phyloP scores from a whole-genome alignment of 345 rosid species.

The Eucalyptus guilfoylei region DNA sequence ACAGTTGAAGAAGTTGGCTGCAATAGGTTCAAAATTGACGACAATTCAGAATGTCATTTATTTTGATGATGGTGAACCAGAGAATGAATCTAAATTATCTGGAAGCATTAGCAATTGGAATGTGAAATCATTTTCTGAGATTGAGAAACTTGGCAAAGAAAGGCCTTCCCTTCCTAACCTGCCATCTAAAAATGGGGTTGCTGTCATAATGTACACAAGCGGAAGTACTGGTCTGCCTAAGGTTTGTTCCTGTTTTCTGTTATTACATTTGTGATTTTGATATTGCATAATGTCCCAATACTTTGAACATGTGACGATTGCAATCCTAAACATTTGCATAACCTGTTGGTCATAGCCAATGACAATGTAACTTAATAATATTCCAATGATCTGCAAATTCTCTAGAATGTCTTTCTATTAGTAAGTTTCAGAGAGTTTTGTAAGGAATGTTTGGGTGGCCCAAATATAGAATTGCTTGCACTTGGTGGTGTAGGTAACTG shows the following conservation, averaged over 20 bases:
- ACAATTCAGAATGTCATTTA: constrained; percentile 58
- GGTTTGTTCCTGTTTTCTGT: constrained; percentile 20
- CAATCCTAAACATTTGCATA: neutral
- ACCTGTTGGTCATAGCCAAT: neutral
- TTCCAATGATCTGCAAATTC: neutral
- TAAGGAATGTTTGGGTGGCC: neutral
- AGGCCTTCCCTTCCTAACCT: constrained; percentile 38
- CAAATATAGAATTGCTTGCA: neutral
- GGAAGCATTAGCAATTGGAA: constrained; percentile 26
- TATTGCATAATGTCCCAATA: neutral
- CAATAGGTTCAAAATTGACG: constrained; percentile 40
- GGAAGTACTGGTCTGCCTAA: constrained; percentile 94
- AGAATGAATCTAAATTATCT: constrained; percentile 14
- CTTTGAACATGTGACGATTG: neutral
- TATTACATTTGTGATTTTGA: neutral
- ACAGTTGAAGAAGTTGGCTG: constrained; percentile 54
- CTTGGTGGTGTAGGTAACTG: neutral
- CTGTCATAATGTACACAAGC: constrained; percentile 89
- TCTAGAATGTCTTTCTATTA: neutral
- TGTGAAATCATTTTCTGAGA: constrained; percentile 59
- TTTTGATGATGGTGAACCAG: constrained; percentile 49
- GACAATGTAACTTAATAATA: neutral
- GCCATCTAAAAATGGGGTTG: constrained; percentile 61
- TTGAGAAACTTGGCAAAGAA: constrained; percentile 59
- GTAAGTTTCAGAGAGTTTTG: neutral